Evolutionary conservation across 345 rosid species (phyloP).

Genomic region (Murraya paniculata): DNA sequence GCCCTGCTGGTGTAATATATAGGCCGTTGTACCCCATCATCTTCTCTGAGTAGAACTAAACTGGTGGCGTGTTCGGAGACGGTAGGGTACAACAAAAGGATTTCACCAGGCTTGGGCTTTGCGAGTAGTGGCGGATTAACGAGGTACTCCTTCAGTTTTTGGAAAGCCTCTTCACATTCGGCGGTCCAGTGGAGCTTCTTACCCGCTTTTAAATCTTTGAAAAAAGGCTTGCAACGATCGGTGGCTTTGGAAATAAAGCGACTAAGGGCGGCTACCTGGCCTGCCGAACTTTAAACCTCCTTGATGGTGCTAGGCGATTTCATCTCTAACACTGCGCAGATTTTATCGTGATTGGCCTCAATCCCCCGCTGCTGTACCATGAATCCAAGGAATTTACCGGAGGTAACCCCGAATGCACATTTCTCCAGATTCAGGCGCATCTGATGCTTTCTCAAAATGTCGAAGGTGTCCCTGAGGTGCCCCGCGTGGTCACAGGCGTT

Average conservation of each 20-base stretch:
- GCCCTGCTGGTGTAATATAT: too few relatives aligned
- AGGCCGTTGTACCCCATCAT: accelerated
- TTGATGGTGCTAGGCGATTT: too few relatives aligned
- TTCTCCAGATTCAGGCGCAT: too few relatives aligned
- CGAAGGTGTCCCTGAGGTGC: too few relatives aligned
- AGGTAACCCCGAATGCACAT: accelerated
- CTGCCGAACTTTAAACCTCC: too few relatives aligned
- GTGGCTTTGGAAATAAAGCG: accelerated
- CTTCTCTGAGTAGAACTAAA: too few relatives aligned
- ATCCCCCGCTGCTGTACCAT: too few relatives aligned
- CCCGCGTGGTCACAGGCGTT: accelerated
- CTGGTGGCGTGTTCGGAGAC: accelerated
- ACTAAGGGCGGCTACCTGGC: too few relatives aligned
- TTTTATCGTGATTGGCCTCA: accelerated
- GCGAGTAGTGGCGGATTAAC: accelerated
- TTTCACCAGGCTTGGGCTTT: accelerated
- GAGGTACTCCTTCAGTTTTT: too few relatives aligned
- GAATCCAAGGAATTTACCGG: too few relatives aligned
- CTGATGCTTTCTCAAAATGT: too few relatives aligned
- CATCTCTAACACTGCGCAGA: accelerated
- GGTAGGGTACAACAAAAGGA: accelerated
- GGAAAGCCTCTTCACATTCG: accelerated
- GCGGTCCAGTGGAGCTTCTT: too few relatives aligned
- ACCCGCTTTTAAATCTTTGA: accelerated
- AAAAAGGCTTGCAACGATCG: accelerated